A percentile compares a stretch with the other conserved stretches of the same genome.
Conservation (phyloP, 495 filamentous ascomycete species). For the Penicillium ucsense region DNA sequence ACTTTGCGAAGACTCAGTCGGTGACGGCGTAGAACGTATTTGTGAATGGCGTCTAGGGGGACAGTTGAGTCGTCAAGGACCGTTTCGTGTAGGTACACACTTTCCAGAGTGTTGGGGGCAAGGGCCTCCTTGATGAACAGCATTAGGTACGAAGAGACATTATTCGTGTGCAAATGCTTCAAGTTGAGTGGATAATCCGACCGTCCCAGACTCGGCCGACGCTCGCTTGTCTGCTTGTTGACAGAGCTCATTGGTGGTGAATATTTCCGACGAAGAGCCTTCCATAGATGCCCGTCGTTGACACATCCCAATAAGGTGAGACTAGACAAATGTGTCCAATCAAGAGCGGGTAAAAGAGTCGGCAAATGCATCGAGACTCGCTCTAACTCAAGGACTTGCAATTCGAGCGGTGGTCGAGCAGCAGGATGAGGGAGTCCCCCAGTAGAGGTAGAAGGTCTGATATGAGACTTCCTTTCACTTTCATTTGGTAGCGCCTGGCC, state of each 20-base stretch:
- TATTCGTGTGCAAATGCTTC: conserved; percentile 75
- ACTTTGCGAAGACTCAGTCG: conserved; percentile 64
- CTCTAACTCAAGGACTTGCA: conserved; percentile 76
- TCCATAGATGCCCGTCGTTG: conserved; percentile 75
- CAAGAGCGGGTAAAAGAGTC: conserved; percentile 59
- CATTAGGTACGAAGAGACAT: conserved; percentile 67
- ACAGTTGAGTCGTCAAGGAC: conserved; percentile 47
- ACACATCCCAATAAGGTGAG: conserved; percentile 76
- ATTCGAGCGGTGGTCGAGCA: conserved; percentile 31
- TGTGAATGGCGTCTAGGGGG: conserved; percentile 65
- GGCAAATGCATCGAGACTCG: conserved; percentile 64
- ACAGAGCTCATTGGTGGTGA: conserved; percentile 37
- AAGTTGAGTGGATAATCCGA: conserved; percentile 61
- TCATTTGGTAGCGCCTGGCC: too few relatives aligned
- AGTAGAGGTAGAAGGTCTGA: too few relatives aligned
- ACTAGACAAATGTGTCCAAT: conserved; percentile 69
- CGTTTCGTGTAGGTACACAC: conserved; percentile 74
- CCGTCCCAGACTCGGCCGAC: conserved; percentile 6
- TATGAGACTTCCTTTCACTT: too few relatives aligned
- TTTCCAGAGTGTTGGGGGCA: conserved; percentile 76
- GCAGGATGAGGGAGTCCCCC: too few relatives aligned
- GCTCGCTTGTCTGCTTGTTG: conserved; percentile 8
- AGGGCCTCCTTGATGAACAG: conserved; percentile 77
- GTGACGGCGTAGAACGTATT: conserved; percentile 63
- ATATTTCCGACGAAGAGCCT: conserved; percentile 61